Percentiles rank a stretch among this genome's conserved stretches.
Conservation (phyloP, 2,329 filamentous ascomycete species). For the Xylariaceae sp. region DNA sequence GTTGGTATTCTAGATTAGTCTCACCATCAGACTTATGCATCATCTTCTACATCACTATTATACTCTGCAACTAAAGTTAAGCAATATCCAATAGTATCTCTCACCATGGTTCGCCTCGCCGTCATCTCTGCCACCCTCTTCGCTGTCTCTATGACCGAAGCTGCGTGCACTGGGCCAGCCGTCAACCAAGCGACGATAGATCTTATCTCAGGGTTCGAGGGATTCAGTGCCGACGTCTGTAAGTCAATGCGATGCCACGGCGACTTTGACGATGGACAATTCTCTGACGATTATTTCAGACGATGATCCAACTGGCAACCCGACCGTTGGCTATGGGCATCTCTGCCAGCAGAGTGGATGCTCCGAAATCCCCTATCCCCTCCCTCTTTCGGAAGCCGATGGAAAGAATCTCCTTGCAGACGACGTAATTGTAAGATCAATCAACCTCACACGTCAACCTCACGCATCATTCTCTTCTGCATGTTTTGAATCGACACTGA, state of each 20-base stretch:
- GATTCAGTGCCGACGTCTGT: conserved; percentile 16
- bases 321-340: conserved; percentile 20
- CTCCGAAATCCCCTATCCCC: conserved; percentile 15
- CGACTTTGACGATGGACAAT: neutral
- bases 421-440: conserved; percentile 11
- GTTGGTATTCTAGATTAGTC: neutral
- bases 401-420: conserved; percentile 16
- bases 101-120: conserved; percentile 13
- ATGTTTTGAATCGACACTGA: neutral
- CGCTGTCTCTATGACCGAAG: neutral
- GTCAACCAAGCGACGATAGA: conserved; percentile 16
- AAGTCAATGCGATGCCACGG: neutral
- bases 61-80: neutral
- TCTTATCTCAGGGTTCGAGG: conserved; percentile 15
- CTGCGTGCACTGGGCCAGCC: conserved; percentile 6
- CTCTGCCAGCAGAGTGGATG: conserved; percentile 19
- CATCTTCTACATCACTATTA: neutral
- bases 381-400: conserved; percentile 18
- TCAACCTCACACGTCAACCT: neutral
- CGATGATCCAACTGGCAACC: conserved; percentile 17
- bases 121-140: neutral
- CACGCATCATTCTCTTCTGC: neutral
- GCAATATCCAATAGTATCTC: neutral
- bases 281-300: neutral
- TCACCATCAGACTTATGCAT: neutral